Evolutionary conservation across 179 eudicot species (phyloP), one percentile per base, ranked within the genome.

Genomic region (Heliamphora pulchella): DNA sequence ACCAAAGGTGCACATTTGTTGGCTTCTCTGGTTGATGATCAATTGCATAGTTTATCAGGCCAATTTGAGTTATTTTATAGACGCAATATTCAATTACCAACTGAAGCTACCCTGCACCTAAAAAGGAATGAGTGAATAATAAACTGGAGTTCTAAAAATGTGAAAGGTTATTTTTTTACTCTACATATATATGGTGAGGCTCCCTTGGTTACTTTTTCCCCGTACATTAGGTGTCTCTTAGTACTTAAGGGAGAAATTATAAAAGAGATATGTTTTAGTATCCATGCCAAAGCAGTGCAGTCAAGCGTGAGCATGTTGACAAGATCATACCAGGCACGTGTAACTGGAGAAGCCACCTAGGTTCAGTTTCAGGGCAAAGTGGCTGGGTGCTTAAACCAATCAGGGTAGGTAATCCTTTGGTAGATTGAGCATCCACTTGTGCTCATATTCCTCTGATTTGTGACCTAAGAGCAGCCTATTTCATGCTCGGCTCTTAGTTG

Each of bases 1-100:
- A 79, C 84, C 48, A 88, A 83, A 84, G 98, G 98, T 94, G 80
- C 75, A 57, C 41, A 15, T 18, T 48, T n/a, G 6, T 63, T 39
- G 3, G 66, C 47, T 82, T 63, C 50, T 50, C 43, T 48, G 3
- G 22, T 75, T 14, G 65, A 57, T 57, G 31, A 57, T 43, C 39
- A 74, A 57, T 74, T 15, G 46, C 15, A 20, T 47, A 64, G 9
- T 80, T 47, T 79, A 31, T 79, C 31, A 20, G 31, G 57, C 18
- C 51, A 48, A 2, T 2, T 72, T n/a, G 22, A 9, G 65, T 65
- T 54, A 15, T n/a, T 43, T 31, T 55, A 53, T 14, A 46, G 22
- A n/a, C 20, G 74, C 17, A 66, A 43, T 57, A 8, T 31, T 14
- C 64, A 1, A 41, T 57, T 39, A 20, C 53, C 46, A 41, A 13